Conservation (phyloP, 176 grass and related monocot genomes). For the Aegilops sharonensis region DNA sequence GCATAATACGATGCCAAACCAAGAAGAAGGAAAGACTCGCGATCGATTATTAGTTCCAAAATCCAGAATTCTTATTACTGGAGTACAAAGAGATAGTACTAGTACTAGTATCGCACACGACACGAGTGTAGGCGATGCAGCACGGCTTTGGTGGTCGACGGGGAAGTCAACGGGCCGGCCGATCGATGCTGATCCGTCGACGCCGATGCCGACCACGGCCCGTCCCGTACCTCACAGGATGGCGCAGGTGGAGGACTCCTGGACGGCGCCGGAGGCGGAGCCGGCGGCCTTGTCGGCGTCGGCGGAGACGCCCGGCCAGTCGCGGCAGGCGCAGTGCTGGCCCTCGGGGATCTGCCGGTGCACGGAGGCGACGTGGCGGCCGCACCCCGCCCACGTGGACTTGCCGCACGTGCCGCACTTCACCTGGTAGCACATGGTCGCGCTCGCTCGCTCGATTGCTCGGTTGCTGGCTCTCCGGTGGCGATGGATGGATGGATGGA, state of each 20-base stretch:
- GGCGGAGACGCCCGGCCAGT: conserved; percentile 59
- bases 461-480: neutral
- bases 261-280: neutral
- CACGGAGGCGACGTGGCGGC: conserved; percentile 72
- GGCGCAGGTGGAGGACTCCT: conserved; percentile 11
- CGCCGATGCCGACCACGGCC: neutral
- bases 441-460: neutral
- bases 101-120: too few species aligned
- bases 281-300: neutral
- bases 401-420: conserved; percentile 74
- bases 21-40: too few species aligned
- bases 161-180: neutral
- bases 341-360: conserved; percentile 67
- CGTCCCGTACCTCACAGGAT: conserved; percentile 28
- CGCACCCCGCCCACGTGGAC: conserved; percentile 80
- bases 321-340: conserved; percentile 80
- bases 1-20: too few species aligned
- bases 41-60: too few species aligned
- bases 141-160: too few species aligned
- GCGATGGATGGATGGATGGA: too few species aligned
- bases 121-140: too few species aligned
- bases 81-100: too few species aligned
- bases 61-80: too few species aligned
- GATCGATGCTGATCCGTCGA: too few species aligned
- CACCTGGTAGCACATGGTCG: conserved; percentile 64